Percentiles rank a stretch among this genome's conserved stretches.
Evolutionary conservation across 495 filamentous ascomycete species (phyloP).

Genomic region (Cercophora sp.): DNA sequence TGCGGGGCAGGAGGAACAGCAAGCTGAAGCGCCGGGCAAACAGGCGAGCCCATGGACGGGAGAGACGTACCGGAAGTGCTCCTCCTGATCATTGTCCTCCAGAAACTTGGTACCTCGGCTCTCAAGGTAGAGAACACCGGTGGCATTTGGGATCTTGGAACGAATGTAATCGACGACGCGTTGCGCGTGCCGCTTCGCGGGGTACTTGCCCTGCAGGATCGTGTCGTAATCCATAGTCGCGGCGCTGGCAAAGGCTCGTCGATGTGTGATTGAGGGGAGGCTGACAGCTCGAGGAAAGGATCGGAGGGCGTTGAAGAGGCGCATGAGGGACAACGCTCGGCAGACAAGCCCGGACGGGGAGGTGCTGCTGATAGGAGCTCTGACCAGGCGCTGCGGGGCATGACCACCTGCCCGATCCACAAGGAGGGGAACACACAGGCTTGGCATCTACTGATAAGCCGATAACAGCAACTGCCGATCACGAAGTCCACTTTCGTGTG

Average conservation of each 20-base stretch:
- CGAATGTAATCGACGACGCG: slow-evolving; percentile 75
- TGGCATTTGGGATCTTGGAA: slow-evolving; percentile 52
- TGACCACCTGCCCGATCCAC: not conserved
- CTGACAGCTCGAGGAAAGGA: not conserved
- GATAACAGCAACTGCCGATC: no score
- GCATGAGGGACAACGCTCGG: no score
- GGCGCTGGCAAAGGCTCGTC: not conserved
- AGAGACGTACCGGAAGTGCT: slow-evolving; percentile 64
- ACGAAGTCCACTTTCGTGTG: no score
- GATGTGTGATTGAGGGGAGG: not conserved
- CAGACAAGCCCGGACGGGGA: no score
- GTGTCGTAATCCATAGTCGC: slow-evolving; percentile 38
- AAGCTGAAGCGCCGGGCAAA: no score
- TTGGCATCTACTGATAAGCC: no score
- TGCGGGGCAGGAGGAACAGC: no score
- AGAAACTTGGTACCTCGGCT: slow-evolving; percentile 70
- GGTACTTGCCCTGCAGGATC: slow-evolving; percentile 70
- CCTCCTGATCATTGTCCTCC: slow-evolving; percentile 77
- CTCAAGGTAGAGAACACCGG: slow-evolving; percentile 80
- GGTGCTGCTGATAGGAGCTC: slow-evolving; percentile 1
- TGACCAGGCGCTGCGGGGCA: slow-evolving; percentile 10
- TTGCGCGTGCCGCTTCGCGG: slow-evolving; percentile 84
- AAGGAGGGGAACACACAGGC: no score
- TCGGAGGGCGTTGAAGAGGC: not conserved
- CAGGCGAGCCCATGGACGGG: not conserved